Evolutionary conservation across 2,329 filamentous ascomycete species (phyloP).

Genomic region (Diplocarpon rosae): DNA sequence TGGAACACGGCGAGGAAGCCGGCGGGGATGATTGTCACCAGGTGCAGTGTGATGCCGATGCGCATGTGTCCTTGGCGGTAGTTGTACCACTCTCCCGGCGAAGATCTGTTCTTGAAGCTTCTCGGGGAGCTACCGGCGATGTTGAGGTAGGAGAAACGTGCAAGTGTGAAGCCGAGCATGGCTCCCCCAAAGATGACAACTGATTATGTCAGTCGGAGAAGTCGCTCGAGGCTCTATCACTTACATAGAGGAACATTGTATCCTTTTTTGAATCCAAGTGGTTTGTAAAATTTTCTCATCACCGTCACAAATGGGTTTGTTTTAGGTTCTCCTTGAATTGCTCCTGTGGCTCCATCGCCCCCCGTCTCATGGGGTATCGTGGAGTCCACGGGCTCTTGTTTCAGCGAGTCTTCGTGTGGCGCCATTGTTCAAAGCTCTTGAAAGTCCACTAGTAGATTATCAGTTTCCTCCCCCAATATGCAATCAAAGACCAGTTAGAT

Average conservation of each 20-base stretch:
- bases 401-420: too few relatives aligned
- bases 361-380: neutral
- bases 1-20: slow-evolving; percentile 35
- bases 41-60: slow-evolving; percentile 36
- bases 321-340: neutral
- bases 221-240: neutral
- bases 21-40: slow-evolving; percentile 36
- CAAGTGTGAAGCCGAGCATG: slow-evolving; percentile 17
- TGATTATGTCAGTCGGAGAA: neutral
- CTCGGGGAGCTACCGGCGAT: slow-evolving; percentile 22
- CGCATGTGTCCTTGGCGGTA: slow-evolving; percentile 25
- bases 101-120: slow-evolving; percentile 14
- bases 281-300: slow-evolving; percentile 39
- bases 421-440: too few relatives aligned
- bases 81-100: slow-evolving; percentile 34
- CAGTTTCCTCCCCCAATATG: too few relatives aligned
- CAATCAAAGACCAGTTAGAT: too few relatives aligned
- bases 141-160: slow-evolving; percentile 13
- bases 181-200: slow-evolving; percentile 18
- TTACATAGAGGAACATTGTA: slow-evolving; percentile 40
- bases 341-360: neutral
- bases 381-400: too few relatives aligned
- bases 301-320: neutral
- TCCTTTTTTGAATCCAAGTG: slow-evolving; percentile 50
- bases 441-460: too few relatives aligned